These are phyloP conservation scores for Eutrema yunnanense DNA, from an alignment of 345 rosid species.

Conservation along the genomic window DNA sequence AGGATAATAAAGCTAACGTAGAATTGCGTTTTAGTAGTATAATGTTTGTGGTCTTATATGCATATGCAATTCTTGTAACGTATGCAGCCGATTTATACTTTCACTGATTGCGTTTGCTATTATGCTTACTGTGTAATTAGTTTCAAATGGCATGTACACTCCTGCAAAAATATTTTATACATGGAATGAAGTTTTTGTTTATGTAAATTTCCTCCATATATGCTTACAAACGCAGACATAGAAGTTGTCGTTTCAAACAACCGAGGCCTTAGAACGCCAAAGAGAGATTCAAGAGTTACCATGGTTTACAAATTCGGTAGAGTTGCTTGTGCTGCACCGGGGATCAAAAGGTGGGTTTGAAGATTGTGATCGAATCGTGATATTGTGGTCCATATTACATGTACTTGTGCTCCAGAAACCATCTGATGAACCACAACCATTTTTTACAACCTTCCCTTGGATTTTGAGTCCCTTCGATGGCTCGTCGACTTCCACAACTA, in stretches of 20 bases:
- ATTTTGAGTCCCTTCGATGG: slow-evolving; percentile 26
- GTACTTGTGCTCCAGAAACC: slow-evolving; percentile 10
- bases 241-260: not conserved
- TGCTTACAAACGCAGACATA: not conserved
- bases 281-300: slow-evolving; percentile 1
- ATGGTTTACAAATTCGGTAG: slow-evolving; percentile 10
- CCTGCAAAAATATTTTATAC: not conserved
- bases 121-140: not conserved
- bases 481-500: slow-evolving; percentile 19
- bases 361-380: not conserved
- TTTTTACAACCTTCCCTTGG: slow-evolving; percentile 23
- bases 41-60: not conserved
- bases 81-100: not conserved
- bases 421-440: slow-evolving; percentile 12
- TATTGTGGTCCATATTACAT: slow-evolving; percentile 9
- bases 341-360: slow-evolving; percentile 11
- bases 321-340: slow-evolving; percentile 5
- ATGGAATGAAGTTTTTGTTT: not conserved
- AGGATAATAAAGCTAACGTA: not conserved
- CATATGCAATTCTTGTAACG: not conserved
- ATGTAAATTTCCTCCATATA: not conserved
- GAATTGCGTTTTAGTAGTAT: not conserved
- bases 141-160: not conserved
- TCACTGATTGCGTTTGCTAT: not conserved
- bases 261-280: not conserved